These are phyloP conservation scores for Phytophthora sp. DNA, from an alignment of 352 stramenopile species.

Conservation along the genomic window DNA sequence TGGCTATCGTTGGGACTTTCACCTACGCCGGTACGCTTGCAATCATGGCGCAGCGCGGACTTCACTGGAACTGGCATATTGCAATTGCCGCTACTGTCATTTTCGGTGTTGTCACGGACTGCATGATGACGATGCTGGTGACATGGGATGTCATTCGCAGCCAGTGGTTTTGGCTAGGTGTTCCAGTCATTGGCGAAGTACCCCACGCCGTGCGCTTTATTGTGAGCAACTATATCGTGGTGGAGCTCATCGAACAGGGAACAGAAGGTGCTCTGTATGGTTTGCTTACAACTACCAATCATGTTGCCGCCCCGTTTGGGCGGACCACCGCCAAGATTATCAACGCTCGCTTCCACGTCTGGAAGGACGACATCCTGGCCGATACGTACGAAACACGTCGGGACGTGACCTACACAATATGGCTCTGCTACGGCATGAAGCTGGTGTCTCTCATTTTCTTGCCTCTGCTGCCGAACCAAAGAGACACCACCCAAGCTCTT, in stretches of 20 bases:
- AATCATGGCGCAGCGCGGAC: conserved; percentile 49
- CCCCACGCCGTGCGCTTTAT: conserved; percentile 61
- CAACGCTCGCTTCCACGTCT: conserved; percentile 58
- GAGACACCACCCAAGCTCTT: conserved; percentile 41
- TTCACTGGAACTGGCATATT: conserved; percentile 64
- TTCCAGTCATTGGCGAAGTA: conserved; percentile 59
- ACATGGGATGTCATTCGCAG: conserved; percentile 58
- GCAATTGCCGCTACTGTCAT: conserved; percentile 53
- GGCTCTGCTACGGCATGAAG: conserved; percentile 63
- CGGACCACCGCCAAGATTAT: conserved; percentile 59
- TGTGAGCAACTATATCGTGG: conserved; percentile 58
- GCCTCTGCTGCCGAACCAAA: conserved; percentile 53
- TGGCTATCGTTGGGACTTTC: conserved; percentile 56
- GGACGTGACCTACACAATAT: conserved; percentile 63
- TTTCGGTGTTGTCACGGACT: conserved; percentile 45
- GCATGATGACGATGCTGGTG: conserved; percentile 58
- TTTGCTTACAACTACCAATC: conserved; percentile 53
- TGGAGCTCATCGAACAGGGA: conserved; percentile 62
- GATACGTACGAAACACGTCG: conserved; percentile 54
- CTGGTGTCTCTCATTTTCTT: conserved; percentile 56
- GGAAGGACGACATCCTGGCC: conserved; percentile 50
- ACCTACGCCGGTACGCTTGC: conserved; percentile 53
- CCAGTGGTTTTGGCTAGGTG: conserved; percentile 70
- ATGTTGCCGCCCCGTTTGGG: conserved; percentile 55
- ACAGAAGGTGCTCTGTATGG: conserved; percentile 63